Percentiles rank a stretch among this genome's conserved stretches.
These are phyloP conservation scores for Dillenia suffruticosa DNA, from an alignment of 164 flowering plant species.

Conservation along the genomic window DNA sequence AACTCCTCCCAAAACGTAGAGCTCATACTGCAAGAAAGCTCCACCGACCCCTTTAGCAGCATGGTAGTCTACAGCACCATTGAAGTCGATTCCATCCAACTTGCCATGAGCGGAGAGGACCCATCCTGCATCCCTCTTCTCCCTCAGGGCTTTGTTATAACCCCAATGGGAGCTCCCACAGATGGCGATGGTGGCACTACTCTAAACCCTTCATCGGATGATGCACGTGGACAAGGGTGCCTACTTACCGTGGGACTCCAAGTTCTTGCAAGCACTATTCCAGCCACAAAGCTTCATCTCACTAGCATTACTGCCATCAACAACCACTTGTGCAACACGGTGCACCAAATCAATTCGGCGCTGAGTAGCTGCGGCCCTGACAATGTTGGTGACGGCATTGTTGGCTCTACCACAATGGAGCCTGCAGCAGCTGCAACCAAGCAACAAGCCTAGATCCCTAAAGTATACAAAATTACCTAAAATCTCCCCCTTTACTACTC, in stretches of 20 bases:
- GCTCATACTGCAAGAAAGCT: slow-evolving; percentile 92
- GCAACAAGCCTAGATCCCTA: slow-evolving; percentile 6
- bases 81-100: slow-evolving; percentile 69
- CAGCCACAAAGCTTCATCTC: slow-evolving; percentile 68
- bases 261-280: slow-evolving; percentile 66
- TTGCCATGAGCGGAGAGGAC: slow-evolving; percentile 83
- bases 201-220: slow-evolving; percentile 1
- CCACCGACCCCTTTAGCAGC: slow-evolving; percentile 80
- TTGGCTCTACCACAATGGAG: not conserved
- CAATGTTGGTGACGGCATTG: slow-evolving; percentile 4
- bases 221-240: slow-evolving; percentile 34
- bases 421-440: slow-evolving; percentile 15
- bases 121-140: slow-evolving; percentile 87
- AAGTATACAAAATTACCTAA: slow-evolving; percentile 16
- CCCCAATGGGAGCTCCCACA: slow-evolving; percentile 26
- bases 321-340: slow-evolving; percentile 63
- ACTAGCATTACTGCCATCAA: slow-evolving; percentile 67
- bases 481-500: slow-evolving; percentile 8
- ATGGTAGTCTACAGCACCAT: slow-evolving; percentile 74
- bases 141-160: slow-evolving; percentile 69
- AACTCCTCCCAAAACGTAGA: slow-evolving; percentile 88
- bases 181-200: slow-evolving; percentile 3
- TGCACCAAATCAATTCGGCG: slow-evolving; percentile 59
- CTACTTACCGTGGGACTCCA: slow-evolving; percentile 81
- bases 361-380: slow-evolving; percentile 23